Evolutionary conservation across 2,329 filamentous ascomycete genomes (phyloP).

Genomic region (Pestalotiopsis fici): DNA sequence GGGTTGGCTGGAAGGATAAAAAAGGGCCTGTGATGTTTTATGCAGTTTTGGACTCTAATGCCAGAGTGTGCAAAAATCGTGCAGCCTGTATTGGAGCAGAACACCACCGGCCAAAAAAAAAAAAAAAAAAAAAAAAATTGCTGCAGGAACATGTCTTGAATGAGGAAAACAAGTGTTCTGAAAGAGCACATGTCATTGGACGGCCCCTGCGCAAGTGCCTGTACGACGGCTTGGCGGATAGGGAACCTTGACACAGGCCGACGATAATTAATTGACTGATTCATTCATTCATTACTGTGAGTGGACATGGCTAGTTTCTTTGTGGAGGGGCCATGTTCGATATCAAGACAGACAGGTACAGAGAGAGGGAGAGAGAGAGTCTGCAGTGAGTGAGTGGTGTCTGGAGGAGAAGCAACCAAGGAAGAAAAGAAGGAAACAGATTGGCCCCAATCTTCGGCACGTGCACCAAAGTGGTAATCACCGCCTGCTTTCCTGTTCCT

Average conservation of each 20-base stretch:
- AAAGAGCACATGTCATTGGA: slow-evolving; percentile 3
- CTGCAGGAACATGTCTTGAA: slow-evolving; percentile 1
- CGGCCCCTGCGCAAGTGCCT: not conserved
- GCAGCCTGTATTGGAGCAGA: not conserved
- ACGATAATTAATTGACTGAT: too few relatives aligned
- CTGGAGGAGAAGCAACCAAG: too few relatives aligned
- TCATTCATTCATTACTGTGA: too few relatives aligned
- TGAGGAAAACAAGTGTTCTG: not conserved
- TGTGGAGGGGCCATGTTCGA: too few relatives aligned
- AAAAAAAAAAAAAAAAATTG: not conserved
- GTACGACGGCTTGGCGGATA: not conserved
- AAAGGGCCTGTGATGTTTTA: not conserved
- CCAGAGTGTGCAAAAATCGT: not conserved
- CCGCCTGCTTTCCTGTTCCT: not conserved
- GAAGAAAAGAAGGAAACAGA: too few relatives aligned
- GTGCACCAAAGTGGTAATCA: not conserved
- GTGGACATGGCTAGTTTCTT: not conserved
- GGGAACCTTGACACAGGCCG: slow-evolving; percentile 2
- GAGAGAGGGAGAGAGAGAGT: too few relatives aligned
- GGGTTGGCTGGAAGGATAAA: not conserved
- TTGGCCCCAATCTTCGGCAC: not conserved
- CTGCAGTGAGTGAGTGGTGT: too few relatives aligned
- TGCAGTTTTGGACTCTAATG: slow-evolving; percentile 5
- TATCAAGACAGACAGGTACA: too few relatives aligned
- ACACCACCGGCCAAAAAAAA: too few relatives aligned